phyloP scores from a whole-genome alignment of 352 stramenopile genomes.

The Phytophthora ohioensis region DNA sequence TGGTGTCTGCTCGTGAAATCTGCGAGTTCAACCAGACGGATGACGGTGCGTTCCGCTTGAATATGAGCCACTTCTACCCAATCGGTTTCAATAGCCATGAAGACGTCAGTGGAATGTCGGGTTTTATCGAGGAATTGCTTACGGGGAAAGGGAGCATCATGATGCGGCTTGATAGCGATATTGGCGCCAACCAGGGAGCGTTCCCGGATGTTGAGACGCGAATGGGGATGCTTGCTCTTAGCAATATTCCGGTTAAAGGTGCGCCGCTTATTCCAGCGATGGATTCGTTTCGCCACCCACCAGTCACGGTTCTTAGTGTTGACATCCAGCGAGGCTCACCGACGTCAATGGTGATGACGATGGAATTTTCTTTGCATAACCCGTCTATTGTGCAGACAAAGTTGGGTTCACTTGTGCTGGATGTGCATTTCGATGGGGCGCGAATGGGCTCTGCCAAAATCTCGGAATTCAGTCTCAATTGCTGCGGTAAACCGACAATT shows the following conservation, averaged over 20 bases:
- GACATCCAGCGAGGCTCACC: conserved; percentile 67
- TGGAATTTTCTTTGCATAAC: conserved; percentile 78
- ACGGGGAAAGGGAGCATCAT: conserved; percentile 69
- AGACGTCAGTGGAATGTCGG: conserved; percentile 58
- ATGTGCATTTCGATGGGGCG: conserved; percentile 56
- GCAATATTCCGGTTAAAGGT: conserved; percentile 67
- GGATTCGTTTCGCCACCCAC: conserved; percentile 72
- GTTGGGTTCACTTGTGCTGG: conserved; percentile 59
- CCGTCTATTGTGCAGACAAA: conserved; percentile 74
- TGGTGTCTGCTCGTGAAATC: conserved; percentile 59
- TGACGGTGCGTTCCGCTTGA: conserved; percentile 68
- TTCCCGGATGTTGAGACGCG: conserved; percentile 75
- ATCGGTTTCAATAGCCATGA: conserved; percentile 53
- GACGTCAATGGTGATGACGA: conserved; percentile 64
- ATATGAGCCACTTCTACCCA: conserved; percentile 78
- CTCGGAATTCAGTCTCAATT: conserved; percentile 70
- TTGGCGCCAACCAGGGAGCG: conserved; percentile 51
- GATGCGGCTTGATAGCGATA: conserved; percentile 58
- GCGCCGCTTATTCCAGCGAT: conserved; percentile 67
- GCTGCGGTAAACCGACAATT: conserved; percentile 64
- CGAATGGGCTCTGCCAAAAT: conserved; percentile 72
- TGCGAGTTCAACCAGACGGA: conserved; percentile 75
- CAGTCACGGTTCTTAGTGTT: conserved; percentile 66
- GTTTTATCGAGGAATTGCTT: conserved; percentile 66
- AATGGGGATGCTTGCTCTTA: conserved; percentile 77